Evolutionary conservation across 768 basidiomycete genomes (phyloP).

Genomic region (Boletales sp.): DNA sequence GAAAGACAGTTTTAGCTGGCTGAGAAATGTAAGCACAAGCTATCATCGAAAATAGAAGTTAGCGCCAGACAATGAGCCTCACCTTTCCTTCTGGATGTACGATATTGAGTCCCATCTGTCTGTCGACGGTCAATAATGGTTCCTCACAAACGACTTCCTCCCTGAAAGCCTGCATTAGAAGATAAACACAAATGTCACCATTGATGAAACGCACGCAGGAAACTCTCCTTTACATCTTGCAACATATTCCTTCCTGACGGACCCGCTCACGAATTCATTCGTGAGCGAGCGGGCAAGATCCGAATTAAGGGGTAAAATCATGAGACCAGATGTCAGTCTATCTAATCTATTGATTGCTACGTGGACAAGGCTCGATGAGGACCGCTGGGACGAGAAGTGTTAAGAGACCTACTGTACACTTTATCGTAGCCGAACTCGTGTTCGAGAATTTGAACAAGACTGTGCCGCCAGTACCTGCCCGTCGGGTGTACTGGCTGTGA

Average conservation of each 20-base stretch:
- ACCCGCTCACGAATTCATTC: constrained; percentile 76
- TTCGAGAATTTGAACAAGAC: constrained; percentile 81
- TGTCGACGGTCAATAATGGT: constrained; percentile 86
- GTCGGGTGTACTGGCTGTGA: constrained; percentile 85
- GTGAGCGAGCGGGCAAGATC: constrained; percentile 68
- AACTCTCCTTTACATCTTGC: constrained; percentile 86
- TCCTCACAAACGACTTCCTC: constrained; percentile 81
- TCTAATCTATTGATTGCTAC: constrained; percentile 93
- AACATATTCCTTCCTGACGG: constrained; percentile 88
- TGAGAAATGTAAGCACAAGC: constrained; percentile 28
- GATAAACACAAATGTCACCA: background rate
- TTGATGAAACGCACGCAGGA: constrained; percentile 59
- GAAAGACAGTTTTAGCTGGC: constrained; percentile 89
- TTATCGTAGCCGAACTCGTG: constrained; percentile 79
- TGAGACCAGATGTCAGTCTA: constrained; percentile 89
- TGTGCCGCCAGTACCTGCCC: constrained; percentile 87
- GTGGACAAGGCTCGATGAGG: background rate
- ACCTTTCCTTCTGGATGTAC: constrained; percentile 96
- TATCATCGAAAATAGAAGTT: background rate
- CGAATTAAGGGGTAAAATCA: constrained; percentile 83
- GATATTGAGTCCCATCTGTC: constrained; percentile 95
- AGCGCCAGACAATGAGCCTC: constrained; percentile 3
- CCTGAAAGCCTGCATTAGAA: constrained; percentile 35
- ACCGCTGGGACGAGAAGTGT: background rate
- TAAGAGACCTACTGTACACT: constrained; percentile 67